Evolutionary conservation across 75 land plant genomes (phyloP), one percentile per base, ranked within the genome.

Genomic region (Selaginella moellendorffii): DNA sequence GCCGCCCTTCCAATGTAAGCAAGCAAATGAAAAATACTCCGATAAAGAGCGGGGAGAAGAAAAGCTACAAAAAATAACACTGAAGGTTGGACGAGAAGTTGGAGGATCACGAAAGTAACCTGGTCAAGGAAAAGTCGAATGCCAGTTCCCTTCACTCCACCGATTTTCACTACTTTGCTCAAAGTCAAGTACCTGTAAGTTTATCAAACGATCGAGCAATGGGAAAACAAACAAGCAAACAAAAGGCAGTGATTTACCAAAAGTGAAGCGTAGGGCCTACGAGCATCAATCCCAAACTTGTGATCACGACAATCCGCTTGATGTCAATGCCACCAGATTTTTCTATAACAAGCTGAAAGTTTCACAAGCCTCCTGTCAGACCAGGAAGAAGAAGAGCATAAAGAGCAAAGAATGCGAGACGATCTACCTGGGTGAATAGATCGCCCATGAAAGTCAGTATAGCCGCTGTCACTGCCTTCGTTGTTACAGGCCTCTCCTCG

Each of bases 251-350:
- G 20, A 70, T 53, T 77, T 83, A 92, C 97, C 97, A 92, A 68
- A 79, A 79, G 67, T 92, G 97, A 67, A 92, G 71, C 36, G 96
- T 83, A 0, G 97, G 97, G 2, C 96, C 97, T 14, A 88, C 96
- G 66, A 92, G 73, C 1, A 73, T 79, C 63, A 92, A 67, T 23
- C 97, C 97, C 67, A 88, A 68, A 17, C 85, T 67, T 61, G 96
- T 78, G 64, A 85, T 83, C 12, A 81, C 53, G 51, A 70, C 72
- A 27, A 80, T 75, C 54, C 97, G 83, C 68, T 81, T 85, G 58
- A 76, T 23, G 73, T 88, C 87, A 26, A 81, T 9, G 22, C 74
- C 75, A 30, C 76, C 72, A 1, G 52, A 69, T 67, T 79, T 77
- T 58, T 89, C 90, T 52, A 92, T 75, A 27, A 75, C 67, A 30